These are phyloP conservation scores for Rhizoclosmatium globosum DNA, from an alignment of 192 early-diverging fungal species.

Conservation along the genomic window DNA sequence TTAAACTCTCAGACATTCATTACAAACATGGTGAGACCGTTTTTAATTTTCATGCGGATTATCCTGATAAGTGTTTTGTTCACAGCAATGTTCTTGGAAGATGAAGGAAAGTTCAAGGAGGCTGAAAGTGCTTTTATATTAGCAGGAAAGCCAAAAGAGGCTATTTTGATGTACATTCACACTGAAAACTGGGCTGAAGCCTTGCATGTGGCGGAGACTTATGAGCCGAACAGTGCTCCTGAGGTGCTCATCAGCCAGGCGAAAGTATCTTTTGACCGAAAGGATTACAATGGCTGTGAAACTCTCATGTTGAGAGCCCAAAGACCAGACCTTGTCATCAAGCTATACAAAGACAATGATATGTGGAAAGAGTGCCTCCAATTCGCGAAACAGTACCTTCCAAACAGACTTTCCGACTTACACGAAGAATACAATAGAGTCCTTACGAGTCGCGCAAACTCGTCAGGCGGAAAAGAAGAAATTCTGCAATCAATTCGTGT, in stretches of 20 bases:
- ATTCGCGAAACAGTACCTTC: conserved; percentile 69
- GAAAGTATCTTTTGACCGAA: conserved; percentile 62
- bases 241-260: conserved; percentile 72
- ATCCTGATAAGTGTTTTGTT: conserved; percentile 17
- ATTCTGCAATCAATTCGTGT: conserved; percentile 56
- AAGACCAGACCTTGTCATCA: conserved; percentile 66
- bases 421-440: conserved; percentile 64
- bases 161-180: conserved; percentile 75
- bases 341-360: conserved; percentile 64
- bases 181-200: conserved; percentile 73
- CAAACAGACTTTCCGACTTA: conserved; percentile 57
- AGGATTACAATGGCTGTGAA: conserved; percentile 63
- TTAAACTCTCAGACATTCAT: conserved; percentile 68
- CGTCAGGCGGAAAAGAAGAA: conserved; percentile 57
- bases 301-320: conserved; percentile 67
- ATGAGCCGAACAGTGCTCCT: conserved; percentile 59
- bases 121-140: conserved; percentile 69
- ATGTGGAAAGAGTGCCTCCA: conserved; percentile 71
- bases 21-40: conserved; percentile 68
- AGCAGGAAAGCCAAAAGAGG: conserved; percentile 72
- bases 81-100: conserved; percentile 56
- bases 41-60: conserved; percentile 26
- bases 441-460: conserved; percentile 49
- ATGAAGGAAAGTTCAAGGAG: conserved; percentile 69
- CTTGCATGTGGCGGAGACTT: conserved; percentile 63